These are phyloP conservation scores for Trichosporon inkin DNA, from an alignment of 1,284 basidiomycete genomes.

Conservation along the genomic window DNA sequence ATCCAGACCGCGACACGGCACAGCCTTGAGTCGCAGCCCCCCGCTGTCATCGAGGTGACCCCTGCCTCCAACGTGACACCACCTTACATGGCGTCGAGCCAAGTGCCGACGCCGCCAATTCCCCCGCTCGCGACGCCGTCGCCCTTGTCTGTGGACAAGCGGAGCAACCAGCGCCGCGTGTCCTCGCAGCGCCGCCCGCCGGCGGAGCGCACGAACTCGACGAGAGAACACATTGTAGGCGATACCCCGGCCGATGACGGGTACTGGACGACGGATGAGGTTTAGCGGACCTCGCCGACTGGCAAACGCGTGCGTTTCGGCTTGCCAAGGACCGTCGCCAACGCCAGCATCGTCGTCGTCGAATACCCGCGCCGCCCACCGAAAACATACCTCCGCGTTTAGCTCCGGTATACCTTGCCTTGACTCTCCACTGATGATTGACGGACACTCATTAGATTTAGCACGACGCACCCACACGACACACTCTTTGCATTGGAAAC, in stretches of 20 bases:
- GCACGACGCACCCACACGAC: background rate
- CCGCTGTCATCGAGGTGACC: slow-evolving; percentile 22
- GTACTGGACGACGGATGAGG: slow-evolving; percentile 4
- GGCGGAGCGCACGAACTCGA: slow-evolving; percentile 12
- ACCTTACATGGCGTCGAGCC: slow-evolving; percentile 3
- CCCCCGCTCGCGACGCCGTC: background rate
- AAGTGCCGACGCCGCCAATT: background rate
- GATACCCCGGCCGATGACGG: background rate
- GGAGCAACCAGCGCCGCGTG: slow-evolving; percentile 4
- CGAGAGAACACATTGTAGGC: slow-evolving; percentile 18
- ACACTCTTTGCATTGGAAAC: slow-evolving; percentile 4
- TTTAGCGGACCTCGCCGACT: background rate
- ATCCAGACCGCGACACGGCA: slow-evolving; percentile 41
- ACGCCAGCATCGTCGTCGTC: background rate
- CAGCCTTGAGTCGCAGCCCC: slow-evolving; percentile 40
- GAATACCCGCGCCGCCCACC: background rate
- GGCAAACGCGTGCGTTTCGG: background rate
- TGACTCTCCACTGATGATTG: background rate
- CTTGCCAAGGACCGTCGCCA: background rate
- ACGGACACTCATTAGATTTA: slow-evolving; percentile 2
- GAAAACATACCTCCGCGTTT: background rate
- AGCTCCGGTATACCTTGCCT: background rate
- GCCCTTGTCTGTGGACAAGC: slow-evolving; percentile 5
- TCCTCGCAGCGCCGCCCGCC: slow-evolving; percentile 14
- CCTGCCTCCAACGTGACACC: slow-evolving; percentile 12